These are phyloP conservation scores for Populus tomentosa DNA, from an alignment of 441 rosid species.

Conservation along the genomic window DNA sequence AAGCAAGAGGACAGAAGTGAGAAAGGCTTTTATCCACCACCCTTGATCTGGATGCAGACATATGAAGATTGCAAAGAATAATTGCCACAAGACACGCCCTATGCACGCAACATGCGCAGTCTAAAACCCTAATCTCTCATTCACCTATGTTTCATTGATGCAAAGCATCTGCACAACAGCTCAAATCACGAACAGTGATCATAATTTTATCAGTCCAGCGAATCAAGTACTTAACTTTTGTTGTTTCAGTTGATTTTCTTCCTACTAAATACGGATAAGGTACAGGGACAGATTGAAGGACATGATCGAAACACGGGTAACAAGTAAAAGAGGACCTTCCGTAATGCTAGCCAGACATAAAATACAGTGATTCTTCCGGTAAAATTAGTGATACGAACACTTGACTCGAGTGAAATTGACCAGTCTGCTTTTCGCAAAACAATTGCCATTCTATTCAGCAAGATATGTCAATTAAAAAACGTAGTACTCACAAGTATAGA, in stretches of 20 bases:
- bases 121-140: neutral
- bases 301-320: neutral
- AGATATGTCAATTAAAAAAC: neutral
- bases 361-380: neutral
- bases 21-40: neutral
- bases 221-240: too few species aligned
- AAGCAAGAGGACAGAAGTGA: neutral
- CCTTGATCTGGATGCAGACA: neutral
- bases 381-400: neutral
- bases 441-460: neutral
- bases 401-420: neutral
- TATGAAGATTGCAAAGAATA: neutral
- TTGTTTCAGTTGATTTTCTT: too few species aligned
- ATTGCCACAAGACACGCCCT: neutral
- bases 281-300: neutral
- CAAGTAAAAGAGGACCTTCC: neutral
- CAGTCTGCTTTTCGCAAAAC: neutral
- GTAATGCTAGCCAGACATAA: neutral
- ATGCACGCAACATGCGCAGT: neutral
- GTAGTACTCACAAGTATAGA: neutral
- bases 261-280: too few species aligned
- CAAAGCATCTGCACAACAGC: too few species aligned
- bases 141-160: neutral
- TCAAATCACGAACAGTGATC: too few species aligned
- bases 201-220: too few species aligned